phyloP scores from a whole-genome alignment of 192 early-diverging fungal species.

The Umbelopsis sp. region DNA sequence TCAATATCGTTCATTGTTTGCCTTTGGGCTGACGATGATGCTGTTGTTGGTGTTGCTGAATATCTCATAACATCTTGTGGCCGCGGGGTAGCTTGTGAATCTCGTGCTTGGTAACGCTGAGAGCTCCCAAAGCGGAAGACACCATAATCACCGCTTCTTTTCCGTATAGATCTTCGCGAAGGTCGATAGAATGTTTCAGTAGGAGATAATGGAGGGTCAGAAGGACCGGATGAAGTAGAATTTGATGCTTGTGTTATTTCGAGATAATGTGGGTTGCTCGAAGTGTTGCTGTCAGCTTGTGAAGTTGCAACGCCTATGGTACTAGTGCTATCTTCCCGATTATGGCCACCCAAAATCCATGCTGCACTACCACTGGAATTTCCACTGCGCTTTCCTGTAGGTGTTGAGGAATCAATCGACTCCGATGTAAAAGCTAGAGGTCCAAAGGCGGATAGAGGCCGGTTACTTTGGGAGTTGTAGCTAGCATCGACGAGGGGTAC shows the following conservation, averaged over 20 bases:
- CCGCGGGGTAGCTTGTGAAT: not conserved
- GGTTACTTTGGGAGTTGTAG: not conserved
- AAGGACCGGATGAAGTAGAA: not conserved
- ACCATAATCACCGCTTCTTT: conserved; percentile 1
- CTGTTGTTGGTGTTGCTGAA: not conserved
- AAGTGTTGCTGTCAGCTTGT: conserved; percentile 9
- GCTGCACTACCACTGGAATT: not conserved
- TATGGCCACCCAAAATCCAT: not conserved
- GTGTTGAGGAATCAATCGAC: conserved; percentile 1
- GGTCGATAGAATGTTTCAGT: conserved; percentile 17
- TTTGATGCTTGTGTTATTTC: not conserved
- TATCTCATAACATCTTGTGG: not conserved
- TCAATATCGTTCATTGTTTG: conserved; percentile 14
- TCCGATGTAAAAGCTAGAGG: not conserved
- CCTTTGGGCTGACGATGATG: not conserved
- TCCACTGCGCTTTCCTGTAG: not conserved
- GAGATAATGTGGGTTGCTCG: not conserved
- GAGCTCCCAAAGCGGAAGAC: not conserved
- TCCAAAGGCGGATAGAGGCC: conserved; percentile 2
- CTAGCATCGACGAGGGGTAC: not conserved
- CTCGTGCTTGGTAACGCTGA: not conserved
- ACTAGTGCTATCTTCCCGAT: not conserved
- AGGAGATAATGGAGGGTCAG: conserved; percentile 1
- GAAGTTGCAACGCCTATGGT: not conserved
- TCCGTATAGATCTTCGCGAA: conserved; percentile 8